These are phyloP conservation scores for Penicillium subrubescens DNA, from an alignment of 495 filamentous ascomycete species.

Conservation along the genomic window DNA sequence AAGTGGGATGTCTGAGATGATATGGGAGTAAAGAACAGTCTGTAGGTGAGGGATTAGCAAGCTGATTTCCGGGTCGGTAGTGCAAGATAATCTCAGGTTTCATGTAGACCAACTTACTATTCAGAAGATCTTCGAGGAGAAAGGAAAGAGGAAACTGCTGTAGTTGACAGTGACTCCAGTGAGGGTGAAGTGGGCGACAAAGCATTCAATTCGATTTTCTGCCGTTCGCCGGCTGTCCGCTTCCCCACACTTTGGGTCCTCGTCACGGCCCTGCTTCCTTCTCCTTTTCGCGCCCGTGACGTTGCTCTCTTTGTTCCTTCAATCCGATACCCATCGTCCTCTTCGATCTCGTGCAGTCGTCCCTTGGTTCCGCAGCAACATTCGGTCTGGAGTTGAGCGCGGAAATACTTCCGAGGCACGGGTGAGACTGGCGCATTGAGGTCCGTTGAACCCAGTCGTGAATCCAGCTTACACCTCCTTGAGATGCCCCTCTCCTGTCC, in stretches of 20 bases:
- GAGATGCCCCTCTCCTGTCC: conserved; percentile 20
- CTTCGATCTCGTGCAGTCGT: not conserved
- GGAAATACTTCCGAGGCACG: conserved; percentile 41
- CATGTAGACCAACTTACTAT: not conserved
- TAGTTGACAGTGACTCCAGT: not conserved
- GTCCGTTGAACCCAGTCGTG: conserved; percentile 29
- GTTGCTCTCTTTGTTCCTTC: conserved; percentile 7
- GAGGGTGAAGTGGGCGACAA: conserved; percentile 28
- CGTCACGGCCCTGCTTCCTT: conserved; percentile 20
- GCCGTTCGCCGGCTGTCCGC: conserved; percentile 33
- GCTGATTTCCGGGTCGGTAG: not conserved
- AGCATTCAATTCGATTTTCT: conserved; percentile 33
- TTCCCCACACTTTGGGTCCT: conserved; percentile 35
- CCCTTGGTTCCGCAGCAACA: conserved; percentile 12
- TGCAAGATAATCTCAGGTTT: not conserved
- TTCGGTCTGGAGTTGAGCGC: conserved; percentile 24
- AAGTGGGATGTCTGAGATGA: conserved; percentile 27
- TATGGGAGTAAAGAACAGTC: not conserved
- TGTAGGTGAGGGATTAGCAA: conserved; percentile 4
- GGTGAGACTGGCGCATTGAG: conserved; percentile 51
- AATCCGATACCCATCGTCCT: conserved; percentile 10
- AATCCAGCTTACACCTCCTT: conserved; percentile 25
- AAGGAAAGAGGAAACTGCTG: conserved; percentile 4
- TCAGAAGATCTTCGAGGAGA: not conserved
- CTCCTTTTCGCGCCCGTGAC: conserved; percentile 9